Base-by-base conservation (phyloP, 139 green algal species). In the Haematococcus lacustris region DNA sequence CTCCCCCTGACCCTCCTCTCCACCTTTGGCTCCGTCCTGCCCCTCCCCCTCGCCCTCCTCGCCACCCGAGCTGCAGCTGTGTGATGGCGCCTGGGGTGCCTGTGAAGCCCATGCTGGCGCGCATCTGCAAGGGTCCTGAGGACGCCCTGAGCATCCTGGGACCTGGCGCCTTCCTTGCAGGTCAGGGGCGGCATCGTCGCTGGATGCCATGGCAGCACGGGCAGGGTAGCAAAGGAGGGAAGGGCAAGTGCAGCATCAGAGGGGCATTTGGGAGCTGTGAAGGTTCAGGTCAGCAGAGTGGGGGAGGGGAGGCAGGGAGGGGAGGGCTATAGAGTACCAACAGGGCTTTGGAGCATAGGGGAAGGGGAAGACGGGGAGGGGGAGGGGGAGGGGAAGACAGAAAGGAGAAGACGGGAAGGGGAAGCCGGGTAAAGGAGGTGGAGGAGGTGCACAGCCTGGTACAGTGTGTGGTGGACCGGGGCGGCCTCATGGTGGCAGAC, bases 51-150 rank as follows among this genome's bases (percentile, higher is more conserved):
- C 26, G 35, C 13, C 69, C n/a, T 70, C 47, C 30, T 68, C n/a
- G 17, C 32, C 28, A 1, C n/a, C n/a, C n/a, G n/a, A n/a, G n/a
- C n/a, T n/a, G n/a, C 73, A 79, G 73, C 35, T 87, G 78, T 40
- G 68, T 61, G 23, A 60, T 92, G n/a, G 83, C 75, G 3, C 84
- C 83, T 33, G 90, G 90, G 2, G 81, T 96, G 69, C 93, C 93
- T 28, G 71, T 96, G 32, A 95, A 97, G 81, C 93, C 93, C 6
- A 97, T 97, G 93, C 85, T 98, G 35, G 92, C 93, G n/a, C 86
- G 84, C 38, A 86, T 91, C 38, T 82, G 77, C 32, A 73, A 76
- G 35, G 90, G 91, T 35, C 77, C 90, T 70, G 72, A 3, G n/a
- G 77, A 71, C 34, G 67, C 65, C 23, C 61, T 78, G 57, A 66